These are phyloP conservation scores for Aurifilum marmelostoma DNA, from an alignment of 2,329 filamentous ascomycete species.

Conservation along the genomic window DNA sequence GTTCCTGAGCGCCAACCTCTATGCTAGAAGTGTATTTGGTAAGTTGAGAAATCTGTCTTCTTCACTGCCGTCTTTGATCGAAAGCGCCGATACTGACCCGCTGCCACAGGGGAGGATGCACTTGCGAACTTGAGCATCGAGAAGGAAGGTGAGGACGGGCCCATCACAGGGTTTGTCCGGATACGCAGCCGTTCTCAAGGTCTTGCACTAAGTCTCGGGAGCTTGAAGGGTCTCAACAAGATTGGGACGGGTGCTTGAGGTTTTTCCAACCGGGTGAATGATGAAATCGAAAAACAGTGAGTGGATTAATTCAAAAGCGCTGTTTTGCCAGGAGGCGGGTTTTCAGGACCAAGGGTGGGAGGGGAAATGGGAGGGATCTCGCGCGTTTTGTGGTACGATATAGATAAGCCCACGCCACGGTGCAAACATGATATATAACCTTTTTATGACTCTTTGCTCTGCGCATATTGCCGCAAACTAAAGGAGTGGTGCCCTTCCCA, in stretches of 20 bases:
- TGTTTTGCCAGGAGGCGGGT: constrained; percentile 2
- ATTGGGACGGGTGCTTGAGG: constrained; percentile 53
- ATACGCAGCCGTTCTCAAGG: constrained; percentile 98
- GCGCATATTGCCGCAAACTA: too few relatives aligned
- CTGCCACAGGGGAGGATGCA: constrained; percentile 83
- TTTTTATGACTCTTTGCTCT: neutral
- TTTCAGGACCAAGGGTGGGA: neutral
- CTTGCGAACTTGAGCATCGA: constrained; percentile 97
- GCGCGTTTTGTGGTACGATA: neutral
- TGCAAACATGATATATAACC: constrained; percentile 17
- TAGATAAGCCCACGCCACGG: constrained; percentile 16
- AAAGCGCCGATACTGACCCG: constrained; percentile 11
- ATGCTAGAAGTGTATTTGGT: constrained; percentile 98
- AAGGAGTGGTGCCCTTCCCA: too few relatives aligned
- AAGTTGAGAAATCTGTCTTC: constrained; percentile 51
- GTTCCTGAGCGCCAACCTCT: constrained; percentile 95
- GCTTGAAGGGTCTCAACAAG: constrained; percentile 92
- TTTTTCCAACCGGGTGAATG: neutral
- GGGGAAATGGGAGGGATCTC: neutral
- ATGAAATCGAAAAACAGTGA: constrained; percentile 14
- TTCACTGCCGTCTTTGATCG: constrained; percentile 10
- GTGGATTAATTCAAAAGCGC: constrained; percentile 22
- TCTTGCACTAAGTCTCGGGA: constrained; percentile 88
- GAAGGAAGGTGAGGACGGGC: constrained; percentile 92
- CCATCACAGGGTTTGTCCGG: constrained; percentile 94